Evolutionary conservation across 2,329 filamentous ascomycete species (phyloP).

Genomic region (Xylaria sp.): DNA sequence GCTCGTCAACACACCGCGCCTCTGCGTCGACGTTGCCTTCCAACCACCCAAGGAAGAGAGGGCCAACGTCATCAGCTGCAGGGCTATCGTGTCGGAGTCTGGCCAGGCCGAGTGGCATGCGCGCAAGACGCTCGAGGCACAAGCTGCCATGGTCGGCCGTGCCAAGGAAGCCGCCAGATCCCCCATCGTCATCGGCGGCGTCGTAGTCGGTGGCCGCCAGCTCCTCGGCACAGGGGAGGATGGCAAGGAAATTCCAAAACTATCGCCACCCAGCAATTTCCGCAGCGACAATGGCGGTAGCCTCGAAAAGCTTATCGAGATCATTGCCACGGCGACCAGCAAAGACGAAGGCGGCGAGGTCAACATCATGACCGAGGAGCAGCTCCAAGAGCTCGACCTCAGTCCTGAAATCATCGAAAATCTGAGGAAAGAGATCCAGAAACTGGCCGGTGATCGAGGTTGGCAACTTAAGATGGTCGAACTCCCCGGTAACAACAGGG

Average conservation of each 20-base stretch:
- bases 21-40: conserved; percentile 90
- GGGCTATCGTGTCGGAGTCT: conserved; percentile 72
- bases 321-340: conserved; percentile 58
- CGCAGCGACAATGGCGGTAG: conserved; percentile 44
- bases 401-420: conserved; percentile 75
- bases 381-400: conserved; percentile 75
- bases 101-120: conserved; percentile 56
- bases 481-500: conserved; percentile 67
- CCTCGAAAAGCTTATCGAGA: conserved; percentile 53
- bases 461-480: conserved; percentile 88
- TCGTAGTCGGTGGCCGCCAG: conserved; percentile 63
- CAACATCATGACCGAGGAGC: conserved; percentile 70
- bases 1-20: conserved; percentile 88
- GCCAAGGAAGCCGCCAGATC: conserved; percentile 42
- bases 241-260: conserved; percentile 59
- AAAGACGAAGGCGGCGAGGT: conserved; percentile 71
- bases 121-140: conserved; percentile 54
- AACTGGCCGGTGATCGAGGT: conserved; percentile 74
- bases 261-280: conserved; percentile 59
- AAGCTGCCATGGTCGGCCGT: conserved; percentile 51
- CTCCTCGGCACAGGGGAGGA: conserved; percentile 61
- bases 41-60: conserved; percentile 80
- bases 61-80: conserved; percentile 81
- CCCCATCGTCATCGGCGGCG: conserved; percentile 61
- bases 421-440: conserved; percentile 74